Evolutionary conservation across 345 rosid genomes (phyloP), one percentile per base, ranked within the genome.

Genomic region (Citrus glauca): DNA sequence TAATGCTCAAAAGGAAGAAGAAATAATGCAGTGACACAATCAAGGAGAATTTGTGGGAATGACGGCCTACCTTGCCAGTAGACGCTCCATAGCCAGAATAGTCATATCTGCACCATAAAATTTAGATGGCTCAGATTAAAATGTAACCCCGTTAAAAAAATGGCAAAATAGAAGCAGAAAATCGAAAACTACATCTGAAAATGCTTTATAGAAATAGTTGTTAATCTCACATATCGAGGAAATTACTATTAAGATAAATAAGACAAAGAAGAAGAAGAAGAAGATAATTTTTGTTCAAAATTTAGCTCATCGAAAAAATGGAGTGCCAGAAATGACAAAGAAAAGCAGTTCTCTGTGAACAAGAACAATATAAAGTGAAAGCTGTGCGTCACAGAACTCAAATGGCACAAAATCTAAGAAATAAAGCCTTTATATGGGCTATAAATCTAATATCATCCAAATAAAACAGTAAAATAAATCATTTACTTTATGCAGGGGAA

Each of bases 61-160:
- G 69, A 82, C 50, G 63, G 75, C 93, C 76, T 85, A 97, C 99
- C 93, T 91, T 94, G 75, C 98, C 99, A 7, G 95, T 84, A 35
- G 99, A 97, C 24, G 96, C 96, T 74, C 99, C 98, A 84, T 97
- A 97, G 32, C 99, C 99, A 60, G 99, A 94, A 89, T 97, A 97
- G 82, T 97, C 99, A 76, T 97, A 97, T 80, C 99, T 93, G 93
- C 82, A 84, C 56, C 59, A 63, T 63, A 73, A 74, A 53, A 77
- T 61, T 62, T 27, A 74, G 68, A 71, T 71, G n/a, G 75, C 28
- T 27, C 67, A 78, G 71, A 80, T 74, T 72, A 80, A n/a, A 62
- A 40, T 24, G 42, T 38, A 73, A 66, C 24, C 45, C 72, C 45
- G 64, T 20, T 73, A 35, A 64, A 69, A 65, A 73, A 75, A 70